These are phyloP conservation scores for Uronychia setigera DNA, from an alignment of 73 alveolate genomes.

Conservation along the genomic window DNA sequence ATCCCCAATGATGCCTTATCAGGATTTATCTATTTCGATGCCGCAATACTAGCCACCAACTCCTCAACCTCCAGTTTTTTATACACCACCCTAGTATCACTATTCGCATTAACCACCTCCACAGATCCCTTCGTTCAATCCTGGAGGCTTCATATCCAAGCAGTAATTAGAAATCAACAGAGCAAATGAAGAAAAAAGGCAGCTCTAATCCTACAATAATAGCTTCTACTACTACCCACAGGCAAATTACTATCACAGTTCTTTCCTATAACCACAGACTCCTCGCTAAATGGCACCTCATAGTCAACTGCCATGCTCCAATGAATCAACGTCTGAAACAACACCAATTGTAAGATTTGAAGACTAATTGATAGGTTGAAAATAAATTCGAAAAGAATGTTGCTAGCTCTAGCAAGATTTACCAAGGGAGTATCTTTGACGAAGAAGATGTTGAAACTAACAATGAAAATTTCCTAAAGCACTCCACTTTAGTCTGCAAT, in stretches of 20 bases:
- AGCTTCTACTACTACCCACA: not conserved
- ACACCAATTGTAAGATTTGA: too few relatives aligned
- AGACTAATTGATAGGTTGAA: too few relatives aligned
- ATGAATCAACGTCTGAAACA: too few relatives aligned
- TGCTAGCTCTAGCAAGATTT: too few relatives aligned
- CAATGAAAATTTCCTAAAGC: too few relatives aligned
- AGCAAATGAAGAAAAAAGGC: not conserved
- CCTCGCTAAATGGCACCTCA: not conserved
- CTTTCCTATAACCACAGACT: not conserved
- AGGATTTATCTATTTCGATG: not conserved
- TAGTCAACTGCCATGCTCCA: not conserved
- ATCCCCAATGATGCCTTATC: not conserved
- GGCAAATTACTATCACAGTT: not conserved
- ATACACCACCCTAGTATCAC: not conserved
- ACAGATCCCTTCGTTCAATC: not conserved
- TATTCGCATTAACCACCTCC: not conserved
- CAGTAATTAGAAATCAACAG: not conserved
- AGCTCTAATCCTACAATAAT: too few relatives aligned
- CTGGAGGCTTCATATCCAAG: not conserved
- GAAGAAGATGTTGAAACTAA: too few relatives aligned
- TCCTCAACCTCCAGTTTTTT: not conserved
- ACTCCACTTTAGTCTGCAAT: too few relatives aligned
- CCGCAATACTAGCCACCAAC: not conserved
- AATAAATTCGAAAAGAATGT: too few relatives aligned
- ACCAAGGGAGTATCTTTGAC: too few relatives aligned